Evolutionary conservation across 2,329 filamentous ascomycete species (phyloP).

Genomic region (Colletotrichum shisoi): DNA sequence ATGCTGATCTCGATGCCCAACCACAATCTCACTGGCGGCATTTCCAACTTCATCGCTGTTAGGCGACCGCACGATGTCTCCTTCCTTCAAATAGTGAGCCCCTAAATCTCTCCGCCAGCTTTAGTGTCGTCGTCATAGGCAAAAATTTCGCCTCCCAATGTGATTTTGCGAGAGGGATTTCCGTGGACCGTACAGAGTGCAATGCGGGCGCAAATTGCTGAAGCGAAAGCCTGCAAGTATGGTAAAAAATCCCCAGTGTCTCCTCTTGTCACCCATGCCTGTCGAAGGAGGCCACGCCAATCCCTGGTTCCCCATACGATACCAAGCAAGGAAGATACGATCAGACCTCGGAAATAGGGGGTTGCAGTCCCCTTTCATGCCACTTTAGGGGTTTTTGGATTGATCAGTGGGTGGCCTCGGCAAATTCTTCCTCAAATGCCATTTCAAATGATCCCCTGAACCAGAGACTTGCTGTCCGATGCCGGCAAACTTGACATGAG

Average conservation of each 20-base stretch:
- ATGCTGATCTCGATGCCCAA: slow-evolving; percentile 39
- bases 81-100: slow-evolving; percentile 23
- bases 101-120: slow-evolving; percentile 14
- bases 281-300: slow-evolving; percentile 1
- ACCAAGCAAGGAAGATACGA: neutral
- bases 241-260: neutral
- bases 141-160: slow-evolving; percentile 4
- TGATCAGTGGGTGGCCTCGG: neutral
- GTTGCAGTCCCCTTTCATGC: neutral
- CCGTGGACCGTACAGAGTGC: neutral
- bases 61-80: slow-evolving; percentile 24
- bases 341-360: too few relatives aligned
- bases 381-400: neutral
- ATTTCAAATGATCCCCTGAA: neutral
- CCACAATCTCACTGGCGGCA: slow-evolving; percentile 20
- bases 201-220: neutral
- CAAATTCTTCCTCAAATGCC: too few relatives aligned
- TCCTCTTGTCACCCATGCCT: neutral
- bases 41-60: slow-evolving; percentile 17
- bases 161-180: neutral
- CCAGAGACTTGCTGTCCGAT: neutral
- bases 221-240: neutral
- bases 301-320: slow-evolving; percentile 4
- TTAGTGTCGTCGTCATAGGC: slow-evolving; percentile 19
- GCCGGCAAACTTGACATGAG: neutral